Base-by-base conservation (phyloP, 2,329 filamentous ascomycete genomes). In the Diplodia intermedia region DNA sequence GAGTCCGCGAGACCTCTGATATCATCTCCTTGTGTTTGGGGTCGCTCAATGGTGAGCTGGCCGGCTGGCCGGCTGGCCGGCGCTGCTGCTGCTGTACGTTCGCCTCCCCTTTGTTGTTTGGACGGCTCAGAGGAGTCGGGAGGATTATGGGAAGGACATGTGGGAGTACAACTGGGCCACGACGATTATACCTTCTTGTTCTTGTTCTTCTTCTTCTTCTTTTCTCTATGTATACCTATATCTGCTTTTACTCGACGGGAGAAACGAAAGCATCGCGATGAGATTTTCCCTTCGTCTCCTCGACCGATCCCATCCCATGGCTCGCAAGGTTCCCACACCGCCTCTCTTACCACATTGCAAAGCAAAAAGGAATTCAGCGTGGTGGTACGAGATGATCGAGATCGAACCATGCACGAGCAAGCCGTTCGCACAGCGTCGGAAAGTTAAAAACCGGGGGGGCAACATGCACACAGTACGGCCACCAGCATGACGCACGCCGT, bases 11-110 rank as follows among this genome's bases (percentile, higher is more conserved):
- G 43, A 11, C 2, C 15, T 47, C 20, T 47, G 43, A 47, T 12
- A 53, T 43, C 38, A 40, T 38, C 54, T 40, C 20, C 38, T 57
- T 53, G 20, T 40, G 36, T 56, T 23, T 47, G 18, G 43, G 43
- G n/a, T 20, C 43, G 18, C 43, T 53, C 12, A 29, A 15, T 53
- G 50, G 50, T 53, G 50, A 53, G 50, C 23, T 53, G 50, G 50
- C 29, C 8, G 50, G 50, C 23, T 53, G 50, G 50, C 29, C 8
- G 50, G 50, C 43, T 20, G 18, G 43, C 43, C 23, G 23, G 23
- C 23, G 23, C 23, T 26, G 23, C 23, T 23, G 23, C 23, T 26
- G 43, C 43, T 47, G 43, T 47, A 18, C 43, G 43, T 47, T 47
- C 43, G 43, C 43, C 43, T n/a, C 18, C 40, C 18, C n/a, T 47